Base-by-base conservation (phyloP, 1,284 basidiomycete species). In the Moesziomyces antarcticus region DNA sequence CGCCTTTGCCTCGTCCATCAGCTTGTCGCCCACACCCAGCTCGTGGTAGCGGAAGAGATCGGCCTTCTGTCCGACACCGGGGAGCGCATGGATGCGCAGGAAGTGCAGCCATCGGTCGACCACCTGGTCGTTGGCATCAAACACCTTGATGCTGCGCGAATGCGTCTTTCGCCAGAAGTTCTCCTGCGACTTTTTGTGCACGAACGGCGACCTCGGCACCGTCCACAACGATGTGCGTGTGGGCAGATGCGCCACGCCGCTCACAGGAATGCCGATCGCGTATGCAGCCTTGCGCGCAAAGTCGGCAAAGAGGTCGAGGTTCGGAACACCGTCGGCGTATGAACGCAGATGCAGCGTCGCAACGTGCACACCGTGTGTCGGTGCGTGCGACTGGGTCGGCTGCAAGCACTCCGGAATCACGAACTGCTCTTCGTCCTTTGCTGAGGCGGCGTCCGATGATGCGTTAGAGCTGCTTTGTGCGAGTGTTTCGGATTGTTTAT, bases 131-230 rank as follows among this genome's bases (percentile, higher is more conserved):
- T 94, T 88, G 11, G 94, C 89, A 84, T 99, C 95, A 88, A 89
- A 98, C 1, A 94, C 91, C 85, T 95, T 95, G 86, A 99, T 90
- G 22, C 88, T 88, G 16, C 95, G 88, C 79, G 91, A 92, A 83
- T 96, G 92, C 57, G 92, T 91, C 79, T 87, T 88, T 33, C 93
- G 86, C 85, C 94, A 91, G 84, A 97, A 99, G 86, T 98, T 98
- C 86, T 99, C 94, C 85, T 97, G 94, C 21, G 89, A 88, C 86
- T 97, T 97, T 85, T 99, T 99, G 85, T 96, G 91, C 9, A 90
- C 91, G 85, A 98, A 98, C 4, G 95, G 94, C 4, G 90, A 89
- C 45, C 91, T 89, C 11, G 89, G 88, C 14, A 98, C 94, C 0
- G 96, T 97, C 90, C 92, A 94, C 10, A 97, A 86, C 9, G 88